Conservation (phyloP, 2,329 filamentous ascomycete species). For the Trichoderma afroharzianum region DNA sequence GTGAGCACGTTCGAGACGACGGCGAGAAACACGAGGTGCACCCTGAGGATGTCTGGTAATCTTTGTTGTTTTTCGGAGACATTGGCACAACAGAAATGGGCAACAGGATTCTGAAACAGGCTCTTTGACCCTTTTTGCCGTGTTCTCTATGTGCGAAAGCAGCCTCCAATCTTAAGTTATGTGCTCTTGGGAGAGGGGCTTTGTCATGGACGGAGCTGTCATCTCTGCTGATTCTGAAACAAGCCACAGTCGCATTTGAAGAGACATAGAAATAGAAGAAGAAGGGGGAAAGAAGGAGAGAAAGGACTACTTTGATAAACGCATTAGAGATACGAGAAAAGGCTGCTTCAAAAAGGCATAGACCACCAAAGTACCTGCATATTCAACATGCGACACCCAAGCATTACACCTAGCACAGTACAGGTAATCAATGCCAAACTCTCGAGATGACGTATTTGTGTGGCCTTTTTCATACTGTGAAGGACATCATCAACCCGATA, state of each 20-base stretch:
- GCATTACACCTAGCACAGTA: not conserved
- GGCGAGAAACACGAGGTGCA: constrained; percentile 75
- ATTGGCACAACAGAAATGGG: not conserved
- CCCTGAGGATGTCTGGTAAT: constrained; percentile 80
- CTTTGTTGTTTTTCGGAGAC: not conserved
- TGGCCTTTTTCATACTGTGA: not conserved
- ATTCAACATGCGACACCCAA: not conserved
- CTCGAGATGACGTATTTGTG: not conserved
- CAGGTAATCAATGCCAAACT: not conserved
- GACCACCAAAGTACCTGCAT: not conserved
- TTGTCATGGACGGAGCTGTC: not conserved
- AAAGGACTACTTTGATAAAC: not conserved
- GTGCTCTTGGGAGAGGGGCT: not conserved
- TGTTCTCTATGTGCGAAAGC: not conserved
- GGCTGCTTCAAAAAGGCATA: not conserved
- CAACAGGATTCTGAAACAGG: not conserved
- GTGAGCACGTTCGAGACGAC: constrained; percentile 72
- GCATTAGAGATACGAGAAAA: not conserved
- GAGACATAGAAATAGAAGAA: not conserved
- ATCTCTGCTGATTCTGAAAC: not conserved
- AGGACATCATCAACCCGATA: not conserved
- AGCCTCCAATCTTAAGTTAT: not conserved
- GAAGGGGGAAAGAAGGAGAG: not conserved
- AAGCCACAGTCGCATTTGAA: not conserved
- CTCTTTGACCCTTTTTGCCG: not conserved